Percentiles rank a stretch among this genome's conserved stretches.
Evolutionary conservation across 257 asterid genomes (phyloP).

Genomic region (Solanum verrucosum): DNA sequence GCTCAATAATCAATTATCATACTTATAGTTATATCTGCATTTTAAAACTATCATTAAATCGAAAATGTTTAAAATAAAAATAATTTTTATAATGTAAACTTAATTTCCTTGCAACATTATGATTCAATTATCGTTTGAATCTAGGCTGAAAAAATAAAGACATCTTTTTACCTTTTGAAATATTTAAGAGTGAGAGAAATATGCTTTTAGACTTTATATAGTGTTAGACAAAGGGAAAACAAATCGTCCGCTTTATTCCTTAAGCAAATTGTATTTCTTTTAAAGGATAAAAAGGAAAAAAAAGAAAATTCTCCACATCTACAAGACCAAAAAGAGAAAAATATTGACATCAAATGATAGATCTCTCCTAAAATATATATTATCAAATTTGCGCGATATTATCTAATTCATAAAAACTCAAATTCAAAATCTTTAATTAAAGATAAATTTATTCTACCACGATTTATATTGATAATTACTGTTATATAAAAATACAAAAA

Average conservation of each 20-base stretch:
- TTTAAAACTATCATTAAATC: background rate
- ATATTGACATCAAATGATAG: background rate
- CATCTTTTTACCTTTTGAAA: background rate
- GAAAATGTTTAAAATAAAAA: background rate
- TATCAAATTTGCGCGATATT: background rate
- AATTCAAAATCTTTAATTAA: background rate
- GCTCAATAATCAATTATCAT: background rate
- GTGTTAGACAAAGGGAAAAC: background rate
- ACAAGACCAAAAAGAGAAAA: background rate
- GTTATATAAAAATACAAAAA: constrained; percentile 2
- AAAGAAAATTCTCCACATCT: background rate
- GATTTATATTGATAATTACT: background rate
- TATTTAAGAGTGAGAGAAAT: background rate
- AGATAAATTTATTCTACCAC: background rate
- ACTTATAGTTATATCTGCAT: background rate
- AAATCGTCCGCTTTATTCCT: constrained; percentile 1
- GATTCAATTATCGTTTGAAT: background rate
- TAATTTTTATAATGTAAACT: background rate
- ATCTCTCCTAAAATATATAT: background rate
- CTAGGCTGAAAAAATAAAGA: background rate
- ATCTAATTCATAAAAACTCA: no score
- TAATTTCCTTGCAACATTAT: background rate
- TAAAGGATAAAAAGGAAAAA: background rate
- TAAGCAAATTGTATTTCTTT: background rate
- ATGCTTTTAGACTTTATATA: background rate